Evolutionary conservation across 768 basidiomycete genomes (phyloP).

Genomic region (Lactarius akahatsu): DNA sequence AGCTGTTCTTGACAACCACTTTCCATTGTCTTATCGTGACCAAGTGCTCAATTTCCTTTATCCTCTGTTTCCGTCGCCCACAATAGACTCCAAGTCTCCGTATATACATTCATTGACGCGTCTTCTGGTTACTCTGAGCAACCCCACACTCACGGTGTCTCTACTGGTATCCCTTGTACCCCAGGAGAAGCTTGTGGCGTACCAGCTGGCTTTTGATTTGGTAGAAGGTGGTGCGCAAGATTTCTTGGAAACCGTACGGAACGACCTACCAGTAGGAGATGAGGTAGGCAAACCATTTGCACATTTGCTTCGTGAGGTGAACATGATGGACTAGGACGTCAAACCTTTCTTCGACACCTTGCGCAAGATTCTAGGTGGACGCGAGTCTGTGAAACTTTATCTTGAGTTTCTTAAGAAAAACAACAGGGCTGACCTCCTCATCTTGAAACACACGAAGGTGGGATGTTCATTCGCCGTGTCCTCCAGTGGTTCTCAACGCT

Average conservation of each 20-base stretch:
- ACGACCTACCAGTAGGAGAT: conserved; percentile 64
- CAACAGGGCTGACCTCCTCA: conserved; percentile 88
- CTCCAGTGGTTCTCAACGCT: conserved; percentile 53
- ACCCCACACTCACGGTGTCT: conserved; percentile 72
- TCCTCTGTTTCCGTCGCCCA: conserved; percentile 80
- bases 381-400: conserved; percentile 89
- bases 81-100: conserved; percentile 66
- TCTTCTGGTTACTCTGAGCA: conserved; percentile 84
- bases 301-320: neutral
- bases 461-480: conserved; percentile 55
- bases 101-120: conserved; percentile 83
- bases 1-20: conserved; percentile 85
- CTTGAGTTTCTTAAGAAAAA: conserved; percentile 94
- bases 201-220: conserved; percentile 95
- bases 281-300: conserved; percentile 45
- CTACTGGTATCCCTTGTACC: conserved; percentile 71
- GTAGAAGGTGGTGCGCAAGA: conserved; percentile 93
- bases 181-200: conserved; percentile 74
- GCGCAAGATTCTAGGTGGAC: conserved; percentile 81
- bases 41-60: conserved; percentile 76
- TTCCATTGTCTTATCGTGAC: conserved; percentile 82
- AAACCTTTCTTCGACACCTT: conserved; percentile 70
- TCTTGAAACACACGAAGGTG: conserved; percentile 92
- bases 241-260: conserved; percentile 77
- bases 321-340: conserved; percentile 45